Percentiles rank a stretch among this genome's conserved stretches.
These are phyloP conservation scores for Lithospermum erythrorhizon DNA, from an alignment of 257 asterid genomes.

Conservation along the genomic window DNA sequence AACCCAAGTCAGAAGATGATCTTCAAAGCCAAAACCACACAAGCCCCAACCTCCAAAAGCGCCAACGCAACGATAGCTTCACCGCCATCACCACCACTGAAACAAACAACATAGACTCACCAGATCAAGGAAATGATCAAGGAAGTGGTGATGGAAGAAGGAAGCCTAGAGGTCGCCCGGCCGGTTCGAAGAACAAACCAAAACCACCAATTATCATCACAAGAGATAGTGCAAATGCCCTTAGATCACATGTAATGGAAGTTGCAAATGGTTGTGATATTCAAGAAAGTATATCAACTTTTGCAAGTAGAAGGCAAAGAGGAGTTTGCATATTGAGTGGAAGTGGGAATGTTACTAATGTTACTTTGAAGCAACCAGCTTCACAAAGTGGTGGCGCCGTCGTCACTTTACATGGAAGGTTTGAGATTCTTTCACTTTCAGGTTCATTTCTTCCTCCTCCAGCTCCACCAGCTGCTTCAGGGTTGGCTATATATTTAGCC, in stretches of 20 bases:
- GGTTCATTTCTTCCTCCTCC: conserved; percentile 91
- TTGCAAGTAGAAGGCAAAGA: conserved; percentile 72
- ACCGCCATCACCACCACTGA: background rate
- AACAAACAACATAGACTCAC: conserved; percentile 6
- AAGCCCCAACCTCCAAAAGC: conserved; percentile 20
- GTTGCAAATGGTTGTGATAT: conserved; percentile 66
- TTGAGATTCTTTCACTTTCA: conserved; percentile 75
- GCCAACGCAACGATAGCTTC: conserved; percentile 39
- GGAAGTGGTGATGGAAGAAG: conserved; percentile 34
- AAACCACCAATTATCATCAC: conserved; percentile 92
- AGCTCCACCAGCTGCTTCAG: conserved; percentile 79
- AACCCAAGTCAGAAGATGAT: conserved; percentile 33
- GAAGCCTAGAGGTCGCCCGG: conserved; percentile 72
- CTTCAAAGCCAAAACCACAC: conserved; percentile 34
- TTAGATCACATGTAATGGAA: conserved; percentile 82
- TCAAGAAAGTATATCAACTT: conserved; percentile 59
- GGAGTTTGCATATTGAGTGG: conserved; percentile 82
- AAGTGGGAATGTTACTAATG: conserved; percentile 71
- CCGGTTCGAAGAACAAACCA: conserved; percentile 84
- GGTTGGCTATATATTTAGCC: conserved; percentile 66
- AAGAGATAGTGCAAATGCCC: conserved; percentile 84
- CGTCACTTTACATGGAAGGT: conserved; percentile 61
- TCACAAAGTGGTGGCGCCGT: conserved; percentile 53
- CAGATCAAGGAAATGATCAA: conserved; percentile 10
- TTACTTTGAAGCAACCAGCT: conserved; percentile 66